Evolutionary conservation across 805 yeast genomes (phyloP).

Genomic region (Candida lessepsii): DNA sequence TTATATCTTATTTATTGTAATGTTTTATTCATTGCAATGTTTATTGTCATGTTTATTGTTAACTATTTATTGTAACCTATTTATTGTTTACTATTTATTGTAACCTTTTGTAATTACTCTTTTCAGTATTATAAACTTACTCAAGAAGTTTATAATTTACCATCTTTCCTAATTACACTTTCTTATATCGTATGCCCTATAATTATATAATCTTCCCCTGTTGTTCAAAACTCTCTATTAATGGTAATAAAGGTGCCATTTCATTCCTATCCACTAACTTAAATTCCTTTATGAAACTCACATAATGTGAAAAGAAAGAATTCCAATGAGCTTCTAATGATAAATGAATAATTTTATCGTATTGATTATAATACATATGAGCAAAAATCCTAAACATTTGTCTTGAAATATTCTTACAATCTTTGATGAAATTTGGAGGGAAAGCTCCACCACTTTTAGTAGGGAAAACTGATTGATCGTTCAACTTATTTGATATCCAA

Average conservation of each 20-base stretch:
- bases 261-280: conserved; percentile 77
- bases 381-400: conserved; percentile 97
- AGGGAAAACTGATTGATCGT: conserved; percentile 88
- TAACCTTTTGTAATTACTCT: no score
- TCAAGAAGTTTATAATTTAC: no score
- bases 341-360: conserved; percentile 87
- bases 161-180: no score
- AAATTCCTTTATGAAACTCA: conserved; percentile 83
- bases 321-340: conserved; percentile 97
- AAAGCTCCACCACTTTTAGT: conserved; percentile 87
- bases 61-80: not conserved
- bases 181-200: no score
- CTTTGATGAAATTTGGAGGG: conserved; percentile 79
- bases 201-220: conserved; percentile 74
- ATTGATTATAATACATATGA: conserved; percentile 90
- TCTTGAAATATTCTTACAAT: conserved; percentile 80
- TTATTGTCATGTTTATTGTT: no score
- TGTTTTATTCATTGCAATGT: no score
- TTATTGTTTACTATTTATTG: not conserved
- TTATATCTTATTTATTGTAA: no score
- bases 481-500: conserved; percentile 85
- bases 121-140: no score
- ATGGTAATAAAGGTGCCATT: conserved; percentile 69
- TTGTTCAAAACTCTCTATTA: conserved; percentile 75
- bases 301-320: conserved; percentile 91